Base-by-base conservation (phyloP, 1,284 basidiomycete species). In the Moesziomyces sp. region DNA sequence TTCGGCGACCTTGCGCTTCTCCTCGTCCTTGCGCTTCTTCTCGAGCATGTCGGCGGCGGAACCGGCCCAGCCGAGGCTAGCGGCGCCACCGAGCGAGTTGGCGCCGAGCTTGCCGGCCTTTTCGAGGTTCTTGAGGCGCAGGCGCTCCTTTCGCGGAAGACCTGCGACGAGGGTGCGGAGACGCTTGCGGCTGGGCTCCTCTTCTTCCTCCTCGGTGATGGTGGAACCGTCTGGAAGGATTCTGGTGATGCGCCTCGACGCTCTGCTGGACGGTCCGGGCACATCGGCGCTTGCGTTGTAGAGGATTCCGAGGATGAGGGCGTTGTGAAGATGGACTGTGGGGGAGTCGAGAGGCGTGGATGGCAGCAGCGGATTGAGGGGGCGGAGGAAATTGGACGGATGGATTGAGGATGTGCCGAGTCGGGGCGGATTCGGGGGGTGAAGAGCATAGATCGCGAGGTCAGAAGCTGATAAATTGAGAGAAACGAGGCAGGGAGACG, bases 311-410 rank as follows among this genome's bases (percentile, higher is more conserved):
- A 86, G 74, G 51, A 86, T 76, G 21, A 86, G 75, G 5, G 83
- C 77, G 61, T 86, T 86, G 78, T 86, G 86, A 24, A 86, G 73
- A 28, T 84, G 81, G 18, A 85, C 85, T 85, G 72, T 38, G 23
- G 42, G 5, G 3, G 8, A 53, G 30, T 34, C 24, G 38, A 40
- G 24, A 21, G 14, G 46, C 23, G 8, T n/a, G 44, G 43, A 45
- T 30, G 30, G 38, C 38, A 40, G 38, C 7, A 6, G 14, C 38
- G 16, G 38, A 18, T 18, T 16, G 38, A 40, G 18, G 16, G 18
- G 38, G 13, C n/a, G 19, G 43, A 66, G 24, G 40, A 16, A 2
- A 24, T 9, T 21, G 19, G 1, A 5, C 6, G 43, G 43, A 19
- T 45, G 44, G n/a, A 18, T 30, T 9, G n/a, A 38, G 23, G 35